Base-by-base conservation (phyloP, 1,139 yeast genomes). In the Pneumocystis sp. region DNA sequence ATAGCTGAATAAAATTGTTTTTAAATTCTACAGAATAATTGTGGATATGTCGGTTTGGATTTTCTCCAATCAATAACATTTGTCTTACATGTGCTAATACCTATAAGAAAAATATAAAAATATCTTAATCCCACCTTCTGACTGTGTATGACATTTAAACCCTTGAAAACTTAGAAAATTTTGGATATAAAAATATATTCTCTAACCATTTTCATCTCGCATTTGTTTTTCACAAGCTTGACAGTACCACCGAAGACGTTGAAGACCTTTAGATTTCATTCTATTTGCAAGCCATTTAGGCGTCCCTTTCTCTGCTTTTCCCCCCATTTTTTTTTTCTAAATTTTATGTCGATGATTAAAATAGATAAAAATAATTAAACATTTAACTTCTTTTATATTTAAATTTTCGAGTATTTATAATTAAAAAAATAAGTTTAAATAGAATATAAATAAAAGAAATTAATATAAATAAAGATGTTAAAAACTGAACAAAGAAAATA, bases 161-260 rank as follows among this genome's bases (percentile, higher is more conserved):
- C 57, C 57, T 50, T 50, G 1, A 19, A 50, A 50, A 50, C 3
- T 25, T 25, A 50, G 17, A 12, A 25, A 50, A 21, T 50, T 25
- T 21, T 2, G 21, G 6, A 50, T 1, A 50, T 50, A 25, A 10
- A 10, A 25, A 50, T 25, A 50, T 8, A 8, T 21, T 10, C 25
- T 25, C 34, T 45, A 50, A 50, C 98, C 99, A 75, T 93, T 93
- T 69, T 88, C 93, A 74, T 95, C 99, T 65, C 97, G 79, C 74
- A 97, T 91, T 76, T 93, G 99, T 72, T 91, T 89, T 72, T 81
- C 83, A 72, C 99, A 93, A 1, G 89, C 81, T 74, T 93, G 98
- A 74, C 99, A 93, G 75, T 90, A 93, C 80, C 83, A 93, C 69
- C 83, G 81, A 63, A 95, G 81, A 72, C 88, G 85, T 74, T 91